phyloP scores from a whole-genome alignment of 2,329 filamentous ascomycete species.

The Venturia nashicola region DNA sequence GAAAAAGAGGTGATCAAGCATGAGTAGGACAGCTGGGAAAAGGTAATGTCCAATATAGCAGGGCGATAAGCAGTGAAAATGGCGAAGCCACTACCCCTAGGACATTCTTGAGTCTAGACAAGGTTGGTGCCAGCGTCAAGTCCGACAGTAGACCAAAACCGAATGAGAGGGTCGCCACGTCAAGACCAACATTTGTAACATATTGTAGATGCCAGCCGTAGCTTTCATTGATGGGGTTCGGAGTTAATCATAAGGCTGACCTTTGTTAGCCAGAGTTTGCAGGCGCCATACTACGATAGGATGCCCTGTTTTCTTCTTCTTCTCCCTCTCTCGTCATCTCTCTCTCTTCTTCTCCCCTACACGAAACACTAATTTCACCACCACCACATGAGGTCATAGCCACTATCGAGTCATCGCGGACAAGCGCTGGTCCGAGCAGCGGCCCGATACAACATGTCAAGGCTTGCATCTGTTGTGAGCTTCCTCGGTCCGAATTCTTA shows the following conservation, averaged over 20 bases:
- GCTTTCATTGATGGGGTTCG: conserved; percentile 33
- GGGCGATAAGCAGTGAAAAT: conserved; percentile 56
- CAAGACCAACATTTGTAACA: conserved; percentile 60
- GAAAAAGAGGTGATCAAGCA: conserved; percentile 53
- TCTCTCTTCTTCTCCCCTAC: too few relatives aligned
- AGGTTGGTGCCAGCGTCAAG: conserved; percentile 41
- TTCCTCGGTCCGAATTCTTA: too few relatives aligned
- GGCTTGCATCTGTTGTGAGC: too few relatives aligned
- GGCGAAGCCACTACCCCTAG: conserved; percentile 55
- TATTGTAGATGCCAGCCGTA: conserved; percentile 63
- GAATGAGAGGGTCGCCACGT: conserved; percentile 50
- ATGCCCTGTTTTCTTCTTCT: conserved; percentile 9
- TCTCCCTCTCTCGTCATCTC: background rate
- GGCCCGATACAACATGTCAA: too few relatives aligned
- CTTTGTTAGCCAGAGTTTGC: conserved; percentile 17
- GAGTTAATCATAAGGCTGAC: conserved; percentile 19
- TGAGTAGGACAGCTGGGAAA: conserved; percentile 52
- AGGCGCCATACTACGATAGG: conserved; percentile 26
- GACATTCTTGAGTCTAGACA: conserved; percentile 57
- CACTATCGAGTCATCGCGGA: too few relatives aligned
- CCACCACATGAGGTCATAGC: too few relatives aligned
- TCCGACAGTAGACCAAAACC: conserved; percentile 51
- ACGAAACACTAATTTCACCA: too few relatives aligned
- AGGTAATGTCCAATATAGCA: conserved; percentile 62
- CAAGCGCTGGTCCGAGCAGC: too few relatives aligned